Evolutionary conservation across 352 stramenopile species (phyloP).

Genomic region (Globisporangium okanoganense): DNA sequence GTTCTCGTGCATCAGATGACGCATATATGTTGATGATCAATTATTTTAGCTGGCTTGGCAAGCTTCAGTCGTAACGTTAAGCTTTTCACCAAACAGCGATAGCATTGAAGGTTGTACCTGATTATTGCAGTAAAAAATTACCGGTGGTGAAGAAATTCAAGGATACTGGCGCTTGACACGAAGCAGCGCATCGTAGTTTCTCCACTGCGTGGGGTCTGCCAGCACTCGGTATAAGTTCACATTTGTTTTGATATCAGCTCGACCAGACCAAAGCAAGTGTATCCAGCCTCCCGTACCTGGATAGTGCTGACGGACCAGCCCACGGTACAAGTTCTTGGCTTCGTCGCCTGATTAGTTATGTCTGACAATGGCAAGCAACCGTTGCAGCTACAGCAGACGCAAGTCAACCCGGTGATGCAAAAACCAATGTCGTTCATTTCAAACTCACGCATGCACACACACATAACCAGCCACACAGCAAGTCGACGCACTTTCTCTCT

Average conservation of each 20-base stretch:
- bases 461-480: neutral
- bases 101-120: no score
- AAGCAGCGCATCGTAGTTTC: neutral
- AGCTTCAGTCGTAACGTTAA: no score
- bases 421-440: neutral
- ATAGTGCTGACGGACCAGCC: constrained; percentile 1
- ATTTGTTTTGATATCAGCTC: no score
- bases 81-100: no score
- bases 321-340: constrained; percentile 3
- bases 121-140: no score
- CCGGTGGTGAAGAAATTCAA: neutral
- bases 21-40: neutral
- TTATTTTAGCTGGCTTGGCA: neutral
- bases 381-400: no score
- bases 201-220: neutral
- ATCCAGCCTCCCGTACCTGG: neutral
- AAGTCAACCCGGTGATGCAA: neutral
- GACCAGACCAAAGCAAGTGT: no score
- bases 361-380: no score
- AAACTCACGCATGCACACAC: neutral
- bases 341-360: no score
- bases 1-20: constrained; percentile 55
- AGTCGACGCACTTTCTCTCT: no score
- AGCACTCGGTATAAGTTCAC: constrained; percentile 2
- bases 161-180: neutral